Evolutionary conservation across 805 yeast species (phyloP), one percentile per base, ranked within the genome.

Genomic region (Debaryomyces tyrocola): DNA sequence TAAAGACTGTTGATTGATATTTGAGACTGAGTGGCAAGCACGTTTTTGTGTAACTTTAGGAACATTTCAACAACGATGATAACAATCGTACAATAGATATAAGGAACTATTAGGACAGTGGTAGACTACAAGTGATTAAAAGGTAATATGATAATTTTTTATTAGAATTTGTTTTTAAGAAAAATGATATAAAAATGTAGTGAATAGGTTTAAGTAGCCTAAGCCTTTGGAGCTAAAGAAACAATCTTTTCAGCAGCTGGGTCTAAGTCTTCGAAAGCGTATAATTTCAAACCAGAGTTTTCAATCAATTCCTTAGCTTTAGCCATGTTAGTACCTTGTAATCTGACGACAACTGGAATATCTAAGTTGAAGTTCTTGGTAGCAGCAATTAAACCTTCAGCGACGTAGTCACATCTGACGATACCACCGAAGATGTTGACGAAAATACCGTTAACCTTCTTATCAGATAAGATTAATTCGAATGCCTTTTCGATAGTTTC

Each of bases 381-480:
- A 45, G 97, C 97, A 56, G 91, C 88, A 62, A 94, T 91, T 68
- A 94, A 82, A 74, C 99, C 99, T 75, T 85, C 84, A 62, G 99
- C 99, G 54, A 94, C 97, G 77, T 84, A 90, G 76, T 94, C 99
- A 77, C 99, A 94, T 81, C 99, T 90, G 60, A 94, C 99, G 60
- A 94, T 94, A 79, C 99, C 99, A 70, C 99, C 99, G 64, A 94
- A 94, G 64, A 94, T 94, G 83, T 94, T 94, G 66, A 94, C 98
- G 61, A 94, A 92, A 69, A 94, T 94, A 66, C 97, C 96, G 62
- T 87, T 83, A 57, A 94, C 97, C 62, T 84, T 82, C 64, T 82
- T 74, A 77, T 94, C 97, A 50, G 94, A 80, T 66, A 95, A 77
- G 63, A 94, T 92, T 71, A 94, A 82, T 74, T 84, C 86, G 78